Evolutionary conservation across 2,329 filamentous ascomycete genomes (phyloP).

Genomic region (Paramyrothecium sp.): DNA sequence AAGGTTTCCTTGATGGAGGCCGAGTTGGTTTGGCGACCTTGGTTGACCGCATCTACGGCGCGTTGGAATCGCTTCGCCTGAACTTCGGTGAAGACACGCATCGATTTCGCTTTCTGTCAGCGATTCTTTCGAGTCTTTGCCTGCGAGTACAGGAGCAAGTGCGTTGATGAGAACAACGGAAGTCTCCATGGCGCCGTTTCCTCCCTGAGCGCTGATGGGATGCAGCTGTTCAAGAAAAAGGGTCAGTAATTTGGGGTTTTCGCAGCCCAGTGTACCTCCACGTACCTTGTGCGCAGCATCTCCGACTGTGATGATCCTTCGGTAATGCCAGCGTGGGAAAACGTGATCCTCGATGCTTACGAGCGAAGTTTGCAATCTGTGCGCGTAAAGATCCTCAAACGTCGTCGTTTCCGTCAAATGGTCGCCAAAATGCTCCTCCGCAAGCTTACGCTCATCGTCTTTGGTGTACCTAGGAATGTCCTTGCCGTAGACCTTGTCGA

Average conservation of each 20-base stretch:
- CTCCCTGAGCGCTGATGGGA: background rate
- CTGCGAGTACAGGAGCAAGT: too few relatives aligned
- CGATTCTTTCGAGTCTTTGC: too few relatives aligned
- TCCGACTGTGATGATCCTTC: background rate
- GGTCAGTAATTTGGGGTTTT: too few relatives aligned
- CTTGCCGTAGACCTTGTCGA: background rate
- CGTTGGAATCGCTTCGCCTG: too few relatives aligned
- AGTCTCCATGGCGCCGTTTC: background rate
- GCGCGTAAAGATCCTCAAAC: background rate
- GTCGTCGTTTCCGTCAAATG: background rate
- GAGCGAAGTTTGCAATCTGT: background rate
- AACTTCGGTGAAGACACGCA: too few relatives aligned
- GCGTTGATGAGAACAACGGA: background rate
- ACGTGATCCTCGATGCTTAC: background rate
- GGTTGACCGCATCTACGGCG: too few relatives aligned
- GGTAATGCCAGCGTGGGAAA: background rate
- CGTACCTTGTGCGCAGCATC: background rate
- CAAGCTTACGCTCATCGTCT: background rate
- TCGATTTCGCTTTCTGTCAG: too few relatives aligned
- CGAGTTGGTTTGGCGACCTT: too few relatives aligned
- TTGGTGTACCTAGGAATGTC: background rate
- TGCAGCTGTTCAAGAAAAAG: background rate
- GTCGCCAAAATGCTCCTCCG: background rate
- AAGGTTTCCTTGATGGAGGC: too few relatives aligned
- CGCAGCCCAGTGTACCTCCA: too few relatives aligned